Conservation (phyloP, 352 stramenopile genomes). For the Phytophthora chlamydospora region DNA sequence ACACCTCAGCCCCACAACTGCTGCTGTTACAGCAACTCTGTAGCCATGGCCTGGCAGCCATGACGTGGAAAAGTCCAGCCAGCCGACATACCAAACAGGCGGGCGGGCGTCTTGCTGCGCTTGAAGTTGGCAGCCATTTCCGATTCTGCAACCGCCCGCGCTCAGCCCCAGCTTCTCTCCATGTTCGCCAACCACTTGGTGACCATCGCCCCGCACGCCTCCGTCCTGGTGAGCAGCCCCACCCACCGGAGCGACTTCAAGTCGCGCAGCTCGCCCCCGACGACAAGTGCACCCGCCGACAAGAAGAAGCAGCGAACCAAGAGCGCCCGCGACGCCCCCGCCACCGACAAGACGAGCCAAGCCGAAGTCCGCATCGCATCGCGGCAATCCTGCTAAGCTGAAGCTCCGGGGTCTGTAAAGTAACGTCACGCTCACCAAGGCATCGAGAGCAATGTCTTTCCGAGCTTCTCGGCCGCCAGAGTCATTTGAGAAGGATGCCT, state of each 20-base stretch:
- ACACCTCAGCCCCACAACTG: no score
- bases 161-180: background rate
- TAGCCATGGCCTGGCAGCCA: no score
- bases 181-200: constrained; percentile 47
- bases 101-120: background rate
- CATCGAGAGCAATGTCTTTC: no score
- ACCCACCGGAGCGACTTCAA: constrained; percentile 9
- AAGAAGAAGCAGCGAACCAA: constrained; percentile 24
- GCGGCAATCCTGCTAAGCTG: constrained; percentile 23
- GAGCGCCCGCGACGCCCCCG: constrained; percentile 15
- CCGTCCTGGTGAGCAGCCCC: constrained; percentile 26
- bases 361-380: constrained; percentile 17
- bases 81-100: constrained; percentile 21
- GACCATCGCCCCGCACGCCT: constrained; percentile 39
- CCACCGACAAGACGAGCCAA: constrained; percentile 17
- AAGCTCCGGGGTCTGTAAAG: background rate
- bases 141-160: constrained; percentile 37
- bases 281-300: background rate
- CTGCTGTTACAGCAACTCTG: no score
- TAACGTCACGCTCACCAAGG: no score
- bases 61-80: constrained; percentile 24
- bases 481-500: no score
- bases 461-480: no score
- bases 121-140: constrained; percentile 26
- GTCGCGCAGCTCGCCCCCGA: constrained; percentile 5